phyloP scores from a whole-genome alignment of 179 eudicot species.

The Silene noctiflora region DNA sequence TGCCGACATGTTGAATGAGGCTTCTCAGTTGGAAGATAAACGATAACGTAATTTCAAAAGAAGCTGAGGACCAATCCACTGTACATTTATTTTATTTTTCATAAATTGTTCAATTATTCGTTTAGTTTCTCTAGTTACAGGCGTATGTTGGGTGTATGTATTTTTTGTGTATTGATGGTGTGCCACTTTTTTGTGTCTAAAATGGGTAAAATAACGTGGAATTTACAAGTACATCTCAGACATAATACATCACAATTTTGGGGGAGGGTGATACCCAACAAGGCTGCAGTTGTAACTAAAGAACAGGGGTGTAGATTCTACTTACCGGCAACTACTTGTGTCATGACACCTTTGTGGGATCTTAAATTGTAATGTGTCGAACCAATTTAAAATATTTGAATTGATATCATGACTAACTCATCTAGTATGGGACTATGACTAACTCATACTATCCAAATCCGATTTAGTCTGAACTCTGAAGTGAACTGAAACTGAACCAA shows the following conservation, averaged over 20 bases:
- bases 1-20: constrained; percentile 88
- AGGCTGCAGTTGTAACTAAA: neutral
- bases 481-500: too few relatives aligned
- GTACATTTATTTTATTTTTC: constrained; percentile 18
- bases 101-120: constrained; percentile 27
- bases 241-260: constrained; percentile 29
- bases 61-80: constrained; percentile 22
- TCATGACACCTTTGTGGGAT: too few relatives aligned
- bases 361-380: too few relatives aligned
- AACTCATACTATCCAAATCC: too few relatives aligned
- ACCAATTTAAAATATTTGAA: too few relatives aligned
- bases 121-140: constrained; percentile 19
- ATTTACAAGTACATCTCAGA: neutral
- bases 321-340: too few relatives aligned
- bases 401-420: too few relatives aligned
- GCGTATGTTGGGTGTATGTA: constrained; percentile 28
- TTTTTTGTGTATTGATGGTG: constrained; percentile 18
- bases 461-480: too few relatives aligned
- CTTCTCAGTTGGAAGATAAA: constrained; percentile 72
- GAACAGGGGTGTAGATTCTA: too few relatives aligned
- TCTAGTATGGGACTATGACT: too few relatives aligned
- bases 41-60: constrained; percentile 42
- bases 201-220: constrained; percentile 19
- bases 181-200: constrained; percentile 16
- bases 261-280: neutral